Percentiles rank a stretch among this genome's conserved stretches.
phyloP scores from a whole-genome alignment of 2,329 filamentous ascomycete species.

The Salinomyces thailandicus region DNA sequence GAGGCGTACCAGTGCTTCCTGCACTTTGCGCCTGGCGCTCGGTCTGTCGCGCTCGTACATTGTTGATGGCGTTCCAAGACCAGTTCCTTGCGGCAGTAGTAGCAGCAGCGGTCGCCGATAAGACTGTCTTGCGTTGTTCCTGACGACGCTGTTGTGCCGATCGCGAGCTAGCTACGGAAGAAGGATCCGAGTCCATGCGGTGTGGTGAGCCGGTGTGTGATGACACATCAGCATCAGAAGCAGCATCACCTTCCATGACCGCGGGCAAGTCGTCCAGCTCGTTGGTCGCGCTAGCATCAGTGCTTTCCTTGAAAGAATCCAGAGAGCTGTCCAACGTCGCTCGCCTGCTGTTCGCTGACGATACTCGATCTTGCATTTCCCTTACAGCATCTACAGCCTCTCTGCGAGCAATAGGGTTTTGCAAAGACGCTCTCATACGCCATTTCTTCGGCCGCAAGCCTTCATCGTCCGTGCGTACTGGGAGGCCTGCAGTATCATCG shows the following conservation, averaged over 20 bases:
- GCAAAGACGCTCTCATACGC: slow-evolving; percentile 8
- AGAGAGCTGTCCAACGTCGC: no score
- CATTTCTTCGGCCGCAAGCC: slow-evolving; percentile 12
- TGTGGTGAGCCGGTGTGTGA: neutral
- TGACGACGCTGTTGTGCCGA: slow-evolving; percentile 1
- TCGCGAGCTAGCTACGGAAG: slow-evolving; percentile 5
- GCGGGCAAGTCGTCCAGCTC: neutral
- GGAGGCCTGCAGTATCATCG: slow-evolving; percentile 19
- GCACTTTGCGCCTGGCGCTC: neutral
- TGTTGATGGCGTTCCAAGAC: slow-evolving; percentile 22
- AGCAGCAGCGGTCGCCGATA: slow-evolving; percentile 24
- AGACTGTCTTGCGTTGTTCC: slow-evolving; percentile 17
- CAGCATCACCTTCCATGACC: neutral
- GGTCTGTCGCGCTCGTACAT: slow-evolving; percentile 1
- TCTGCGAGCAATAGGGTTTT: slow-evolving; percentile 9
- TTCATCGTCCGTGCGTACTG: slow-evolving; percentile 16
- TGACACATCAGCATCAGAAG: neutral
- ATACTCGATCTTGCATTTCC: slow-evolving; percentile 17
- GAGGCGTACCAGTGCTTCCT: neutral
- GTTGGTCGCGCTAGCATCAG: no score
- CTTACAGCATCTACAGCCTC: slow-evolving; percentile 23
- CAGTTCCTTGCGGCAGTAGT: slow-evolving; percentile 23
- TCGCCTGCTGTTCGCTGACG: no score
- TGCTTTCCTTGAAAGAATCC: no score
- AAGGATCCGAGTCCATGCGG: slow-evolving; percentile 4